Percentiles rank a stretch among this genome's conserved stretches.
phyloP scores from a whole-genome alignment of 2,329 filamentous ascomycete genomes.

The Phyllosticta citriasiana region DNA sequence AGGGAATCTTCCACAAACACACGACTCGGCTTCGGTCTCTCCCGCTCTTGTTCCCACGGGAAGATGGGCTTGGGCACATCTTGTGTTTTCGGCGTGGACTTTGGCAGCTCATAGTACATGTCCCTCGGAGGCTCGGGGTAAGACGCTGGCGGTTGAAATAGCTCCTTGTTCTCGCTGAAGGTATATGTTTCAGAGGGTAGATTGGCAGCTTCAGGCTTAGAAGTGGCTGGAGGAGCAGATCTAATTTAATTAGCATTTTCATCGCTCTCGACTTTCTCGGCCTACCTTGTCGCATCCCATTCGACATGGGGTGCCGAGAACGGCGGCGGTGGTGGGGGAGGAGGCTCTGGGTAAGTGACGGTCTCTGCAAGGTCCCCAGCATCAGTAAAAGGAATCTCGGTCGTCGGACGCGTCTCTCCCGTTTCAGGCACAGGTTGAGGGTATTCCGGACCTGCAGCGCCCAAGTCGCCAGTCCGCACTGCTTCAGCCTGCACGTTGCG shows the following conservation, averaged over 20 bases:
- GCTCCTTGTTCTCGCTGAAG: conserved; percentile 66
- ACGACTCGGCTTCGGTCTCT: conserved; percentile 53
- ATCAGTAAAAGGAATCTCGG: conserved; percentile 35
- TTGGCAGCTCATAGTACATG: conserved; percentile 80
- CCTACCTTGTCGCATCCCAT: conserved; percentile 54
- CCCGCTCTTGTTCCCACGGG: conserved; percentile 71
- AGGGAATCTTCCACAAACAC: conserved; percentile 52
- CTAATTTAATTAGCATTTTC: conserved; percentile 16
- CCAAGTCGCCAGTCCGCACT: conserved; percentile 14
- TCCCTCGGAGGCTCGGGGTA: conserved; percentile 78
- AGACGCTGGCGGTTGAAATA: conserved; percentile 65
- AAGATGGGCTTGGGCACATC: conserved; percentile 63
- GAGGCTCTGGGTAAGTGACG: conserved; percentile 29
- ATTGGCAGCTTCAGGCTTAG: conserved; percentile 75
- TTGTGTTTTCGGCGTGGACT: conserved; percentile 45
- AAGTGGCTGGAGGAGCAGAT: conserved; percentile 46
- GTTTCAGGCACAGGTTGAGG: conserved; percentile 13
- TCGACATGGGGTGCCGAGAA: conserved; percentile 50
- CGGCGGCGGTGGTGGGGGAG: conserved; percentile 25
- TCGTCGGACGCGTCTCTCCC: conserved; percentile 24
- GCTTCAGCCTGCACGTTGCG: conserved; percentile 24
- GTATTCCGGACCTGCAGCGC: conserved; percentile 2
- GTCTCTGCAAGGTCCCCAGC: conserved; percentile 33
- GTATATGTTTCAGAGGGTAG: conserved; percentile 70
- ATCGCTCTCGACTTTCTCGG: neutral